Evolutionary conservation across 1,284 basidiomycete genomes (phyloP), one percentile per base, ranked within the genome.

Genomic region (Malassezia arunalokei): DNA sequence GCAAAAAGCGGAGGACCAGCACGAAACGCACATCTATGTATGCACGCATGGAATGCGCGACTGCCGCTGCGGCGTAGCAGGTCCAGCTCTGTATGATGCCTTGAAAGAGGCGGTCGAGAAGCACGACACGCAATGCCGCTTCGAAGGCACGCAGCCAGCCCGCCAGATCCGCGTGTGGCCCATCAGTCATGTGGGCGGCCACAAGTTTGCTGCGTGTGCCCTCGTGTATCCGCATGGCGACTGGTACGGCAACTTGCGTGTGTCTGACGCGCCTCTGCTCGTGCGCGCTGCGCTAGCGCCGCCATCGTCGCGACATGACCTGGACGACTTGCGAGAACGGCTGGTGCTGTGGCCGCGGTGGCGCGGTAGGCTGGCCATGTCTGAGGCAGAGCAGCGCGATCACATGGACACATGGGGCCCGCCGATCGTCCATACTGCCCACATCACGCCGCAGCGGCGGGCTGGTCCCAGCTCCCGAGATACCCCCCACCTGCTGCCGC

Each of bases 11-110:
- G 17, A 15, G 5, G 42, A 51, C 11, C 48, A 57, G 5, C 57
- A 59, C 20, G 63, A 66, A 46, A 57, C 64, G 0, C 66, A 74
- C 47, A 60, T 74, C 47, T 74, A 66, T 42, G 64, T 74, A 33
- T 74, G 73, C 57, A 71, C 70, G 1, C 74, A 75, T 40, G 67
- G 66, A 24, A 56, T 58, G 0, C 58, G 73, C 12, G 74, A 75
- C 43, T 75, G 74, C 49, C 64, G 73, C 3, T 75, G 74, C 45
- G 71, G 70, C 17, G 67, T 74, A 20, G 62, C 69, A 3, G 74
- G 74, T 12, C 57, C 57, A 6, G 63, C 65, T 5, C 55, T 75
- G 11, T 60, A 61, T 40, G 50, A 69, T 1, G 58, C 64, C 0
- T 49, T 75, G 8, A 50, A 62, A 5, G 33, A 48, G 2, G 60